Conservation (phyloP, 768 basidiomycete species). For the Lentinula boryana region DNA sequence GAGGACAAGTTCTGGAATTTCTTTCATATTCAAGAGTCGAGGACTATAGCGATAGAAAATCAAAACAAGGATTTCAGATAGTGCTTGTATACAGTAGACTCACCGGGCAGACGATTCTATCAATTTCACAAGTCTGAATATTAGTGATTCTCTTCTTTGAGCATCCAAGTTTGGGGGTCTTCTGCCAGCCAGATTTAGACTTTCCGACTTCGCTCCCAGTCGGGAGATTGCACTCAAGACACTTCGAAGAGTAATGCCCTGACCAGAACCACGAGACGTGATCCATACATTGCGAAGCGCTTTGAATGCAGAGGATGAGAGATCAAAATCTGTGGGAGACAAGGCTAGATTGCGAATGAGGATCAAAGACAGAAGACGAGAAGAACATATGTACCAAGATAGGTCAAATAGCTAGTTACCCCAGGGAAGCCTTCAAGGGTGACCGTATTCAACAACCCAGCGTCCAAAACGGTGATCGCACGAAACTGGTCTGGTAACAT, state of each 20-base stretch:
- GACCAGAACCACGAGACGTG: conserved; percentile 9
- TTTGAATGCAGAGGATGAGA: conserved; percentile 22
- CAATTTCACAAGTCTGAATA: conserved; percentile 37
- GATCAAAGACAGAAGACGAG: conserved; percentile 11
- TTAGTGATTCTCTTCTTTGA: conserved; percentile 20
- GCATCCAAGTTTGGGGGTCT: conserved; percentile 19
- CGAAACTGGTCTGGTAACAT: conserved; percentile 30
- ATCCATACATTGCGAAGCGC: conserved; percentile 29
- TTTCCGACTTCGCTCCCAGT: conserved; percentile 36
- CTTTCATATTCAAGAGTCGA: conserved; percentile 25
- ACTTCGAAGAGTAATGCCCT: conserved; percentile 26
- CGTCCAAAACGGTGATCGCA: conserved; percentile 33
- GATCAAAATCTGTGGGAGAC: conserved; percentile 12
- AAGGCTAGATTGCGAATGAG: conserved; percentile 17
- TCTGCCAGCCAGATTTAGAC: conserved; percentile 25
- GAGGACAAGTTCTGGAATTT: conserved; percentile 43
- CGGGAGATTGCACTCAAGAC: conserved; percentile 31
- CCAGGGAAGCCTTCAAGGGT: conserved; percentile 20
- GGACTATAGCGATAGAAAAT: conserved; percentile 19
- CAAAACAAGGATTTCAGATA: conserved; percentile 1
- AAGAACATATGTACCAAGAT: conserved; percentile 28
- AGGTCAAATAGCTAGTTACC: conserved; percentile 34
- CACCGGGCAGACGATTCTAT: conserved; percentile 41
- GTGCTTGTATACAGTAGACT: conserved; percentile 14
- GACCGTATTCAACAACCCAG: conserved; percentile 31